phyloP scores from a whole-genome alignment of 2,329 filamentous ascomycete genomes.

The Fusarium odoratissimum region DNA sequence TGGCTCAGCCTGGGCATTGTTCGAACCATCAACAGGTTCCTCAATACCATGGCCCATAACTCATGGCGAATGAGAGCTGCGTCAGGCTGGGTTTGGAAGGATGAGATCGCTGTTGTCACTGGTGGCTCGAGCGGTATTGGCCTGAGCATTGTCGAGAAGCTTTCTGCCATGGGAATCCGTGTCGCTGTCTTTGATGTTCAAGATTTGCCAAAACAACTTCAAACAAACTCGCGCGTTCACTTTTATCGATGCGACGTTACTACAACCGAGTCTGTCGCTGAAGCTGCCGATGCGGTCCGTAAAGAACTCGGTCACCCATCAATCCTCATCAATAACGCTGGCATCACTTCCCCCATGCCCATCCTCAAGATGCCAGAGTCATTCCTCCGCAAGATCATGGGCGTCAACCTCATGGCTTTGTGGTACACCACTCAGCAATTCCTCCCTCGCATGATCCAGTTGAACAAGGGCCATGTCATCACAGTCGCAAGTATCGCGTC shows the following conservation, averaged over 20 bases:
- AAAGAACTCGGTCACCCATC: conserved; percentile 69
- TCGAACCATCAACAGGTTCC: conserved; percentile 36
- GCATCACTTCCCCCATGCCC: conserved; percentile 67
- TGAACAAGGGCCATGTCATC: conserved; percentile 77
- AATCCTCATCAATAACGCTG: conserved; percentile 78
- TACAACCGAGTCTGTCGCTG: conserved; percentile 57
- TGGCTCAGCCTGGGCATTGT: conserved; percentile 43
- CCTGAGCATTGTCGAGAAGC: conserved; percentile 48
- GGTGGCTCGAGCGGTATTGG: conserved; percentile 59
- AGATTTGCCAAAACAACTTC: conserved; percentile 43
- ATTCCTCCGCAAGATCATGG: conserved; percentile 72
- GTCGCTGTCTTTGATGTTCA: conserved; percentile 76
- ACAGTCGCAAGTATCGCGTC: conserved; percentile 75
- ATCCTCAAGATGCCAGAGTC: conserved; percentile 68
- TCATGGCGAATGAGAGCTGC: conserved; percentile 42
- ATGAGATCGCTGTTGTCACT: conserved; percentile 58
- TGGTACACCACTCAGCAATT: conserved; percentile 74
- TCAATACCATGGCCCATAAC: conserved; percentile 47
- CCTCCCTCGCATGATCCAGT: conserved; percentile 70
- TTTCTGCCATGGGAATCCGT: conserved; percentile 60
- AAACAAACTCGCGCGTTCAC: conserved; percentile 35
- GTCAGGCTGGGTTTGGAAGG: conserved; percentile 51
- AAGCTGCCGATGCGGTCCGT: conserved; percentile 54
- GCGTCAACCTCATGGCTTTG: conserved; percentile 74
- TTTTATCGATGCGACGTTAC: conserved; percentile 56